Conservation (phyloP, 1,284 basidiomycete species). For the Cryptococcus sp. region DNA sequence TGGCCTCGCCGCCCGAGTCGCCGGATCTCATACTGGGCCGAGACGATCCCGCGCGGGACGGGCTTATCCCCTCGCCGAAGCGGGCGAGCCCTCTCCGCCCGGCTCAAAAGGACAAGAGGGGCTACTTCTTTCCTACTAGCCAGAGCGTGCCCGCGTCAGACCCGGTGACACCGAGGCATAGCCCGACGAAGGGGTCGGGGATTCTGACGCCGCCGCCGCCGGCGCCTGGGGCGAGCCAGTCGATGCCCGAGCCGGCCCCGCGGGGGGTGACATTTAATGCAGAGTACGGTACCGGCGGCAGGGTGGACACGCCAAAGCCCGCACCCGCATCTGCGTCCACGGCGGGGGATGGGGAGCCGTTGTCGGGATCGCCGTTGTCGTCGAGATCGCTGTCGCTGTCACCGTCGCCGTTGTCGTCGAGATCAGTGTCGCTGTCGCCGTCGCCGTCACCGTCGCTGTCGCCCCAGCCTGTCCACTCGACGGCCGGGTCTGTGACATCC, state of each 20-base stretch:
- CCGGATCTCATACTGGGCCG: constrained; percentile 1
- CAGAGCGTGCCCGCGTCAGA: neutral
- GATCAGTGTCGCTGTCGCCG: too few species aligned
- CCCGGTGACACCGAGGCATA: neutral
- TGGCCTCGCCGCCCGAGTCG: constrained; percentile 12
- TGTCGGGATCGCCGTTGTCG: too few species aligned
- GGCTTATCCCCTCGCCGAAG: constrained; percentile 14
- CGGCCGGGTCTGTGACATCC: too few species aligned
- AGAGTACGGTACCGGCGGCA: too few species aligned
- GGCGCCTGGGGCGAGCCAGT: constrained; percentile 1
- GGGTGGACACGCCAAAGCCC: too few species aligned
- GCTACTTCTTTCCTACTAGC: neutral
- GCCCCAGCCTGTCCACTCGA: too few species aligned
- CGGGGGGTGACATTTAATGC: constrained; percentile 2
- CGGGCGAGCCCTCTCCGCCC: neutral
- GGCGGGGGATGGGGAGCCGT: too few species aligned
- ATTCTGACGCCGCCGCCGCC: neutral
- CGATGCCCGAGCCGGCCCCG: constrained; percentile 1
- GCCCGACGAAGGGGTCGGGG: neutral
- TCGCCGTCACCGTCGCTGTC: too few species aligned
- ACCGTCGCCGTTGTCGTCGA: too few species aligned
- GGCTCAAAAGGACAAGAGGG: neutral
- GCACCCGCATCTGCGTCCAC: neutral
- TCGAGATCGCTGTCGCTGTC: too few species aligned
- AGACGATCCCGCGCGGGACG: neutral